phyloP scores from a whole-genome alignment of 257 asterid species.

The Verbascum thapsus region DNA sequence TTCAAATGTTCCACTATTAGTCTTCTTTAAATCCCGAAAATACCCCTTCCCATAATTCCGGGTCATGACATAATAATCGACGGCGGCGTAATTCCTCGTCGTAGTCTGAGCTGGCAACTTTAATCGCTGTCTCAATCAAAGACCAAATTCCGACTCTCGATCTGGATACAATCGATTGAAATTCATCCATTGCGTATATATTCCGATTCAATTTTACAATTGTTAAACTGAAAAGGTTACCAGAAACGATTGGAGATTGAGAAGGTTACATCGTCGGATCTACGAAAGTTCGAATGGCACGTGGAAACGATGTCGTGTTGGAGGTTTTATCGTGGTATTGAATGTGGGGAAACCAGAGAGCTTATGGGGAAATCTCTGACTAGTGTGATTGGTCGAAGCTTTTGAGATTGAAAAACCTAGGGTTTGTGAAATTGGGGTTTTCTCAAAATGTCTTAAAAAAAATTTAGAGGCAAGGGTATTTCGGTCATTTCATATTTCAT shows the following conservation, averaged over 20 bases:
- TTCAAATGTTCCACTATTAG: too few species aligned
- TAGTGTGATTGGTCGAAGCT: too few species aligned
- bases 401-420: too few species aligned
- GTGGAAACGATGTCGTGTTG: conserved; percentile 36
- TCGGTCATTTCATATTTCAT: too few species aligned
- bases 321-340: conserved; percentile 4
- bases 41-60: too few species aligned
- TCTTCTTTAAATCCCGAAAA: too few species aligned
- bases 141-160: conserved; percentile 78
- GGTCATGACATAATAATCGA: too few species aligned
- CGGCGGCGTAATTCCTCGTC: conserved; percentile 70
- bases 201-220: conserved; percentile 3
- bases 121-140: conserved; percentile 78
- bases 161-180: conserved; percentile 64
- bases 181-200: conserved; percentile 56
- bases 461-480: too few species aligned
- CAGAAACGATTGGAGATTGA: background rate
- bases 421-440: too few species aligned
- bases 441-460: too few species aligned
- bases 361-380: too few species aligned
- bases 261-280: conserved; percentile 38
- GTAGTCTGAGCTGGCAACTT: conserved; percentile 70
- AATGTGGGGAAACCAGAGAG: too few species aligned
- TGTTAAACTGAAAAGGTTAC: background rate
- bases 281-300: conserved; percentile 24